Conservation (phyloP, 345 rosid genomes). For the Corchorus capsularis region DNA sequence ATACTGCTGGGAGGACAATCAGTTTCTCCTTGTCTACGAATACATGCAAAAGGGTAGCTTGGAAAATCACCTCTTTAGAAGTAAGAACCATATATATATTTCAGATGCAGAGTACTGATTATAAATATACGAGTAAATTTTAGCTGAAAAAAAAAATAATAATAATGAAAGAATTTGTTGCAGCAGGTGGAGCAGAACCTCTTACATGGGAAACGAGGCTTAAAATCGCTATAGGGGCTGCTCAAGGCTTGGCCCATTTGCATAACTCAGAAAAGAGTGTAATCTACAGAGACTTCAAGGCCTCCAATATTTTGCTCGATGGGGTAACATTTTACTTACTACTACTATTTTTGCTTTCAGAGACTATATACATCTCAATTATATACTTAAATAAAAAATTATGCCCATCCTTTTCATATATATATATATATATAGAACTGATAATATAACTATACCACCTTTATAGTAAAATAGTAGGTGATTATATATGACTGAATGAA, state of each 20-base stretch:
- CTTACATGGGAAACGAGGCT: conserved; percentile 65
- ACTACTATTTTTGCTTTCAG: background rate
- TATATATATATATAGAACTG: too few species aligned
- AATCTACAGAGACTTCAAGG: conserved; percentile 83
- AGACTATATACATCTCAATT: too few species aligned
- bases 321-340: conserved; percentile 34
- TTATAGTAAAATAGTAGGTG: too few species aligned
- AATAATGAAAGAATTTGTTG: background rate
- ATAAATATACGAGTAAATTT: too few species aligned
- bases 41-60: conserved; percentile 76
- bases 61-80: conserved; percentile 72
- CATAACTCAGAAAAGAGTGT: conserved; percentile 82
- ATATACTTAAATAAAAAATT: too few species aligned
- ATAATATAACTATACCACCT: too few species aligned
- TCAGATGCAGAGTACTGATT: too few species aligned
- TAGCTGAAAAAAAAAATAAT: too few species aligned
- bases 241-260: conserved; percentile 68
- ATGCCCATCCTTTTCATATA: too few species aligned
- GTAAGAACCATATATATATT: conserved; percentile 35
- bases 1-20: conserved; percentile 75
- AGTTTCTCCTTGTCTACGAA: conserved; percentile 76
- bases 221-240: conserved; percentile 76
- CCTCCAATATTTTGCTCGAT: conserved; percentile 84
- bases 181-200: conserved; percentile 60
- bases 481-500: too few species aligned